These are phyloP conservation scores for Schizosaccharomyces octosporus DNA, from an alignment of 805 yeast species.

Conservation along the genomic window DNA sequence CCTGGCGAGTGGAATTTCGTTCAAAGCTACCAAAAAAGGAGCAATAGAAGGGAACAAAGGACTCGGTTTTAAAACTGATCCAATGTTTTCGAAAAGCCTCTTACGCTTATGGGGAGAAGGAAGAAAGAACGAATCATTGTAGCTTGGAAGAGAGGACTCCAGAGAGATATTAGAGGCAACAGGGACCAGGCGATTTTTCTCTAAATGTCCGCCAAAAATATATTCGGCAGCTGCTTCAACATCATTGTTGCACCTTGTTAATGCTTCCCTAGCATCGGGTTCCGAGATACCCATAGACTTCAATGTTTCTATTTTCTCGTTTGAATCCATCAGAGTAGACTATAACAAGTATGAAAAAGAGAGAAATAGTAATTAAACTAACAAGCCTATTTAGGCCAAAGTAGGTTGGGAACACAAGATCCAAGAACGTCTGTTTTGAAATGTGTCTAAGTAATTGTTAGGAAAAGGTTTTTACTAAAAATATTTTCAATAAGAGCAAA, in stretches of 20 bases:
- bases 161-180: no score
- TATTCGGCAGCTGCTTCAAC: neutral
- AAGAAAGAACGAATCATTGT: neutral
- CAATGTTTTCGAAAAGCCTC: neutral
- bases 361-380: neutral
- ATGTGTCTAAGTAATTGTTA: no score
- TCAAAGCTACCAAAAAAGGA: neutral
- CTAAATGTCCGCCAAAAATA: neutral
- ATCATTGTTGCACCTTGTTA: neutral
- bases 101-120: neutral
- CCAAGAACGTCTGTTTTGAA: no score
- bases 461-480: no score
- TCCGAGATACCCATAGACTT: neutral
- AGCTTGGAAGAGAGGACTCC: neutral
- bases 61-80: neutral
- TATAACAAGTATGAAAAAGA: neutral
- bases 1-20: neutral
- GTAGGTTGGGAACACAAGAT: no score
- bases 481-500: no score
- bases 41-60: neutral
- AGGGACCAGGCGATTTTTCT: neutral
- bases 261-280: neutral
- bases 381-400: neutral
- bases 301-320: neutral
- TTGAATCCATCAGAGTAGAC: neutral